Percentiles rank a stretch among this genome's conserved stretches.
phyloP scores from a whole-genome alignment of 306 rosid genomes.

The Vicia villosa region DNA sequence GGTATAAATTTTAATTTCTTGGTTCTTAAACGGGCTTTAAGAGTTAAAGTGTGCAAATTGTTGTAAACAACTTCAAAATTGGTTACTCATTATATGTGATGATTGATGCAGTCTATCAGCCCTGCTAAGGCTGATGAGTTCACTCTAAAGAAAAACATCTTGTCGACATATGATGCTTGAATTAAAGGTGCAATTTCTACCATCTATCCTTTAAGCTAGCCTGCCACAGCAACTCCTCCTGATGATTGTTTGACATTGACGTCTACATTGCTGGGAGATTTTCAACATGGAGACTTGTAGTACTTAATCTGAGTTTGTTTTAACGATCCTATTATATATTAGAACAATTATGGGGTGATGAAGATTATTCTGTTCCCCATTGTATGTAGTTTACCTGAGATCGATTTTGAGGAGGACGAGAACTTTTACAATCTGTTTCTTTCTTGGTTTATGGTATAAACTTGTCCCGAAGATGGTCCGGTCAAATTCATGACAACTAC shows the following conservation, averaged over 20 bases:
- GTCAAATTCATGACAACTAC: not conserved
- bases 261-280: slow-evolving; percentile 4
- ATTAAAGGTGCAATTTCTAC: not conserved
- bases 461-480: not conserved
- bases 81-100: not conserved
- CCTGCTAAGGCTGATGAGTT: slow-evolving; percentile 88
- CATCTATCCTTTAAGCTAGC: slow-evolving; percentile 7
- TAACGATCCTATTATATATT: slow-evolving; percentile 8
- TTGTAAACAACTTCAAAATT: not conserved
- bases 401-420: slow-evolving; percentile 24
- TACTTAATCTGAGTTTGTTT: slow-evolving; percentile 25
- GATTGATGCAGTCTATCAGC: slow-evolving; percentile 72
- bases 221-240: slow-evolving; percentile 5
- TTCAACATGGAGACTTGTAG: slow-evolving; percentile 19
- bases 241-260: not conserved
- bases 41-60: not conserved
- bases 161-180: slow-evolving; percentile 58
- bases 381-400: slow-evolving; percentile 21
- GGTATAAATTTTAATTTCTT: no score
- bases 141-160: slow-evolving; percentile 78
- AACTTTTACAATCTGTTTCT: slow-evolving; percentile 7
- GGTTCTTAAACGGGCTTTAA: no score
- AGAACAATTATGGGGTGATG: slow-evolving; percentile 15
- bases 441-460: not conserved
- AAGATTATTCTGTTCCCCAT: not conserved